phyloP scores from a whole-genome alignment of 495 filamentous ascomycete species.

The Aspergillus homomorphus region DNA sequence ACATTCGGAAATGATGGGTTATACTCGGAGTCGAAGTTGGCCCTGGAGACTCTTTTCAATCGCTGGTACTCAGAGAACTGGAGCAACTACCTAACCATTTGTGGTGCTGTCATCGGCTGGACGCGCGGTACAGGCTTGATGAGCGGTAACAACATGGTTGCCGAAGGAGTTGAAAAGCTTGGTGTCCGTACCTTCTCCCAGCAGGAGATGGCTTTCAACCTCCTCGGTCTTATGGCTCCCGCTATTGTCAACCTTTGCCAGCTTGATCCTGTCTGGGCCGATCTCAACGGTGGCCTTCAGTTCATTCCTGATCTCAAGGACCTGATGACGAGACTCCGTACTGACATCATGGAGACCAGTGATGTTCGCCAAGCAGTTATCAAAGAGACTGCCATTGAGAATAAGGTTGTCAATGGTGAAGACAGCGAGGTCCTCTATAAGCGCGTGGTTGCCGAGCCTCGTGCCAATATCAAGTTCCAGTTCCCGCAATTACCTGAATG shows the following conservation, averaged over 20 bases:
- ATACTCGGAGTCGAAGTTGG: conserved; percentile 97
- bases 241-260: conserved; percentile 95
- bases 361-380: conserved; percentile 91
- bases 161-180: conserved; percentile 92
- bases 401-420: conserved; percentile 95
- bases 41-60: conserved; percentile 96
- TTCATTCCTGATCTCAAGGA: conserved; percentile 97
- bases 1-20: conserved; percentile 98
- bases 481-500: conserved; percentile 89
- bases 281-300: conserved; percentile 95
- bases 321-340: conserved; percentile 83
- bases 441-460: conserved; percentile 86
- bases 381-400: conserved; percentile 93
- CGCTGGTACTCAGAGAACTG: conserved; percentile 98
- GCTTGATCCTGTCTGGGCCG: conserved; percentile 89
- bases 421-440: conserved; percentile 89
- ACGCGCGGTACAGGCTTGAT: conserved; percentile 97
- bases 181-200: conserved; percentile 98
- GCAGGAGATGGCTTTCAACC: conserved; percentile 99
- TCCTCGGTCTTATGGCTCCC: conserved; percentile 94
- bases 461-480: conserved; percentile 95
- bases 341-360: conserved; percentile 88
- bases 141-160: conserved; percentile 97
- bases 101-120: conserved; percentile 98
- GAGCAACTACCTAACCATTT: conserved; percentile 97